Base-by-base conservation (phyloP, 2,329 filamentous ascomycete species). In the Exophiala sideris region DNA sequence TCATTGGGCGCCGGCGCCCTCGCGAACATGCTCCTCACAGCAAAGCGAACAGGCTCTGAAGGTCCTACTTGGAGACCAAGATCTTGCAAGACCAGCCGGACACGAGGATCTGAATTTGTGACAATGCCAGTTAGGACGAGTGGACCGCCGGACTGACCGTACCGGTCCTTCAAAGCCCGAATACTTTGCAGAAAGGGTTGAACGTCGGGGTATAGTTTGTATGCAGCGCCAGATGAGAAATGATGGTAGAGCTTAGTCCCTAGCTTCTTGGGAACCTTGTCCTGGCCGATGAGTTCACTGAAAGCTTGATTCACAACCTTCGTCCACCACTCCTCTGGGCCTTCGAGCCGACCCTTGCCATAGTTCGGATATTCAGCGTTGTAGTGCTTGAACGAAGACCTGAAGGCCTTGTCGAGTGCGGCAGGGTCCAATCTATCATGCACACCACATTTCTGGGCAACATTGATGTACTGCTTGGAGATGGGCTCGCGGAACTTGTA, bases 81-180 rank as follows among this genome's bases (percentile, higher is more conserved):
- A 1, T 69, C 68, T 48, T 66, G 67, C 33, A 77, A 56, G 6
- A 76, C 70, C 9, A 58, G 63, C 3, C 68, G 65, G 16, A 76
- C 67, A 2, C 74, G 67, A 52, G 76, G 73, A 61, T 77, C 74
- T 9, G 74, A 75, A 54, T 77, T 77, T 3, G 74, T 76, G 39
- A 77, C 55, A 5, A 76, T 67, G 0, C 74, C 74, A 1, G 75
- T 60, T 18, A 74, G 33, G 2, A 76, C 56, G 5, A 65, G 62
- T 49, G 72, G 72, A 5, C 57, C 49, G 1, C 58, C 57, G 12
- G 54, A 33, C 18, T 47, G 24, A 4, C 45, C 44, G 24, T 51
- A 45, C 16, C 21, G 9, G 21, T 45, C 32, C 44, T 64, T 67
- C 24, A 64, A 59, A 9, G 59, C 45, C 10, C 63, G 61, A 60